Percentiles rank a stretch among this genome's conserved stretches.
Conservation (phyloP, 108 stramenopile genomes). For the Nannochloropsis gaditana region DNA sequence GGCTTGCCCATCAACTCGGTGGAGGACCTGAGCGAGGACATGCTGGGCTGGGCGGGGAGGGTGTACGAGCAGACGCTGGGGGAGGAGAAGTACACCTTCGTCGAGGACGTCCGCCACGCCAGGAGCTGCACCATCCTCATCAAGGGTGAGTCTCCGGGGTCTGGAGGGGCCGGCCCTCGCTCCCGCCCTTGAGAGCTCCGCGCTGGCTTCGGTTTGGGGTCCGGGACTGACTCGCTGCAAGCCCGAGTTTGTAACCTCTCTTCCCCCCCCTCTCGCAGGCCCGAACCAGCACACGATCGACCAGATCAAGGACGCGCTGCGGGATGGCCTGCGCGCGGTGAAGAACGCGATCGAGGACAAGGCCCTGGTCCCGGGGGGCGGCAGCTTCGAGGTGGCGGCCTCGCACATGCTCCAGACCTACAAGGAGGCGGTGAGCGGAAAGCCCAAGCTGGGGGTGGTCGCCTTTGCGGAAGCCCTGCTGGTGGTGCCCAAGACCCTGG, state of each 20-base stretch:
- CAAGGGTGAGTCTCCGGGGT: slow-evolving; percentile 55
- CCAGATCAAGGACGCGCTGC: slow-evolving; percentile 95
- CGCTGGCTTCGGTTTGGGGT: no score
- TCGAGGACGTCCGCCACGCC: slow-evolving; percentile 85
- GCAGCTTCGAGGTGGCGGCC: slow-evolving; percentile 93
- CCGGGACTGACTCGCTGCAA: no score
- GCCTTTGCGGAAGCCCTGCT: slow-evolving; percentile 94
- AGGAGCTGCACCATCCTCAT: slow-evolving; percentile 87
- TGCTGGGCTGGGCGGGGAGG: slow-evolving; percentile 87
- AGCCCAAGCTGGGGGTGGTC: slow-evolving; percentile 87
- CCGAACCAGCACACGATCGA: slow-evolving; percentile 94
- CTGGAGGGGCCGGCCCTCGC: no score
- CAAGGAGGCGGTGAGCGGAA: slow-evolving; percentile 67
- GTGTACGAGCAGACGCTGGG: slow-evolving; percentile 91
- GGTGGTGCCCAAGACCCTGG: slow-evolving; percentile 92
- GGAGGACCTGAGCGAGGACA: slow-evolving; percentile 78
- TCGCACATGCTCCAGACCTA: slow-evolving; percentile 51
- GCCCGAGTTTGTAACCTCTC: no score
- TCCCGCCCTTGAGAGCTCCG: no score
- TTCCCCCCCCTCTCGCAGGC: slow-evolving; percentile 34
- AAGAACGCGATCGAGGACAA: slow-evolving; percentile 93
- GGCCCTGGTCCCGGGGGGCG: slow-evolving; percentile 89
- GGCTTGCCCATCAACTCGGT: slow-evolving; percentile 85
- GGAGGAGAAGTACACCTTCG: slow-evolving; percentile 98
- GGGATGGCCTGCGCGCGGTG: slow-evolving; percentile 92